Percentiles rank a stretch among this genome's conserved stretches.
phyloP scores from a whole-genome alignment of 2,329 filamentous ascomycete species.

The Rhynchosporium agropyri region DNA sequence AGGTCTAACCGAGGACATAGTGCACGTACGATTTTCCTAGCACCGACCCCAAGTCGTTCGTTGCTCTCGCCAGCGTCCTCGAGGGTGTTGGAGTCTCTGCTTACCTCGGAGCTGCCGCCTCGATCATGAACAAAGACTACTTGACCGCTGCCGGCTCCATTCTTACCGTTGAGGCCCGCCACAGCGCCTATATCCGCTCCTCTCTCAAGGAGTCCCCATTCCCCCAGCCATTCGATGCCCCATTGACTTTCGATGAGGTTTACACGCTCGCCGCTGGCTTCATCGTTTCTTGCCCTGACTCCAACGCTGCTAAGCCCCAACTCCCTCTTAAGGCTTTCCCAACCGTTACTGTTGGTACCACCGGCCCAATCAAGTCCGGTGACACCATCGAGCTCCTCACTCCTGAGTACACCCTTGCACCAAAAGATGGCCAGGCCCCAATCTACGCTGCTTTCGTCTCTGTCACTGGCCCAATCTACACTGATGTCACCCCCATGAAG shows the following conservation, averaged over 20 bases:
- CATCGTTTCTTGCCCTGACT: slow-evolving; percentile 56
- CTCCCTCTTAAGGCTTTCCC: slow-evolving; percentile 66
- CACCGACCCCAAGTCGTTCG: slow-evolving; percentile 52
- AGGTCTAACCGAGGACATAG: neutral
- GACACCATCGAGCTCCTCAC: slow-evolving; percentile 37
- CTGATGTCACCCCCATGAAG: slow-evolving; percentile 33
- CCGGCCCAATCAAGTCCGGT: slow-evolving; percentile 28
- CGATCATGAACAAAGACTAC: slow-evolving; percentile 59
- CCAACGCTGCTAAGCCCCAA: slow-evolving; percentile 46
- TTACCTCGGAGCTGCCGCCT: slow-evolving; percentile 63
- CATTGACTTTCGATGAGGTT: slow-evolving; percentile 60
- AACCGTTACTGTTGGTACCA: slow-evolving; percentile 43
- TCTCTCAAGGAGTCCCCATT: slow-evolving; percentile 54
- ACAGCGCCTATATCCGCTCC: slow-evolving; percentile 62
- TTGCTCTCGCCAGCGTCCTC: slow-evolving; percentile 55
- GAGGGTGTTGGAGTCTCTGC: slow-evolving; percentile 61
- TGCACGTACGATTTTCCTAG: slow-evolving; percentile 60
- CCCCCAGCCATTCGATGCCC: slow-evolving; percentile 61
- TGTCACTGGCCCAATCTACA: slow-evolving; percentile 45
- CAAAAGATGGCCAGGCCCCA: slow-evolving; percentile 30
- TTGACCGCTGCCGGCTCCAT: slow-evolving; percentile 64
- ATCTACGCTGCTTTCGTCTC: slow-evolving; percentile 46
- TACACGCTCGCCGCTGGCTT: slow-evolving; percentile 67
- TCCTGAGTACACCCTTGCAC: slow-evolving; percentile 33
- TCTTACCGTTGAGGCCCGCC: slow-evolving; percentile 65